Evolutionary conservation across 2,329 filamentous ascomycete genomes (phyloP).

Genomic region (Colletotrichum tabaci): DNA sequence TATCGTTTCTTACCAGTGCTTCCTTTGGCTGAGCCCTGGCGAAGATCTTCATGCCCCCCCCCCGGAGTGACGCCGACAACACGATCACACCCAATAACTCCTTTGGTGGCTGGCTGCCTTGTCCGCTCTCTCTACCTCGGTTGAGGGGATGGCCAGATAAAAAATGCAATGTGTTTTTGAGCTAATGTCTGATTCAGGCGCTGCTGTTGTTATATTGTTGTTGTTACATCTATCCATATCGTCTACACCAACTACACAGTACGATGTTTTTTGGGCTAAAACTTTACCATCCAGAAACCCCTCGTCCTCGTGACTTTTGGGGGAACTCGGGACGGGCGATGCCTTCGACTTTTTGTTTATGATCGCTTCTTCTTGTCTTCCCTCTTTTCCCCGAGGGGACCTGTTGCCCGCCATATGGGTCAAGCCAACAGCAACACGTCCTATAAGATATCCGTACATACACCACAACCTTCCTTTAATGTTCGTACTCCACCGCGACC

Average conservation of each 20-base stretch:
- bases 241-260: too few relatives aligned
- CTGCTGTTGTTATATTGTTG: slow-evolving; percentile 12
- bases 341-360: background rate
- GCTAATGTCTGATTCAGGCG: slow-evolving; percentile 12
- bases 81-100: too few relatives aligned
- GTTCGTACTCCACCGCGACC: slow-evolving; percentile 10
- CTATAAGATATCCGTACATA: background rate
- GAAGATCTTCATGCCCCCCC: background rate
- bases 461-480: background rate
- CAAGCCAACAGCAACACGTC: background rate
- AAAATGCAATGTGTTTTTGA: background rate
- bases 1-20: slow-evolving; percentile 25
- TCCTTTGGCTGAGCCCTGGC: background rate
- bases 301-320: background rate
- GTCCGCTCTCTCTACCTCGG: slow-evolving; percentile 13
- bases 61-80: too few relatives aligned
- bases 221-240: slow-evolving; percentile 8
- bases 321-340: slow-evolving; percentile 6
- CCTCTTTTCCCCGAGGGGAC: background rate
- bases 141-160: slow-evolving; percentile 12
- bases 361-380: too few relatives aligned
- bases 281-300: slow-evolving; percentile 11
- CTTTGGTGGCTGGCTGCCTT: slow-evolving; percentile 2
- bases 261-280: background rate
- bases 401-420: slow-evolving; percentile 12